Evolutionary conservation across 2,329 filamentous ascomycete species (phyloP).

Genomic region (Cercospora sp.): DNA sequence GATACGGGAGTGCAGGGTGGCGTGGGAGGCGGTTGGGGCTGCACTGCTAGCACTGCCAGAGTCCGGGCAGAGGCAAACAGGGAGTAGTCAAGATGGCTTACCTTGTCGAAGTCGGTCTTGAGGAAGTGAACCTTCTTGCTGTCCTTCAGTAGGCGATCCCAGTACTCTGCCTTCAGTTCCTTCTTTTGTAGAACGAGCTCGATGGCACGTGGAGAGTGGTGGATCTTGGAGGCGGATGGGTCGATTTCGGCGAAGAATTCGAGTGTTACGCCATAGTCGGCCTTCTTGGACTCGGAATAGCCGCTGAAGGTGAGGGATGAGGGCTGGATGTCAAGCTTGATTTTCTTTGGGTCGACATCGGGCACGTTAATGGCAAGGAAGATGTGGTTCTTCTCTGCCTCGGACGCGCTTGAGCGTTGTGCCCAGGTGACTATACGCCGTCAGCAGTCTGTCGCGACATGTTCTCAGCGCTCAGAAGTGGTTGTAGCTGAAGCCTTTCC

Average conservation of each 20-base stretch:
- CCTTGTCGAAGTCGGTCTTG: slow-evolving; percentile 98
- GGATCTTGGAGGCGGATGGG: slow-evolving; percentile 75
- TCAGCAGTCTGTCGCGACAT: slow-evolving; percentile 22
- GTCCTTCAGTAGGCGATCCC: slow-evolving; percentile 92
- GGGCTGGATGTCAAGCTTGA: slow-evolving; percentile 82
- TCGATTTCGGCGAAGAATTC: slow-evolving; percentile 93
- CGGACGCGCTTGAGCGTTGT: slow-evolving; percentile 82
- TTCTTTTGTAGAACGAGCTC: slow-evolving; percentile 96
- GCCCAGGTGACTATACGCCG: slow-evolving; percentile 81
- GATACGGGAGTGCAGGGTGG: slow-evolving; percentile 9
- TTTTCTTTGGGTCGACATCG: slow-evolving; percentile 72
- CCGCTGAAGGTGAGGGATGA: slow-evolving; percentile 78
- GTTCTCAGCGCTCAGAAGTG: background rate
- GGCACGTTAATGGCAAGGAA: slow-evolving; percentile 88
- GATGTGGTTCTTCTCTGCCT: slow-evolving; percentile 87
- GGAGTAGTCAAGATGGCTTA: slow-evolving; percentile 41
- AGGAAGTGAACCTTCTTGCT: slow-evolving; percentile 88
- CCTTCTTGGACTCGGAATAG: slow-evolving; percentile 79
- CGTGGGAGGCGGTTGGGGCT: slow-evolving; percentile 9
- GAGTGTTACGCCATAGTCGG: slow-evolving; percentile 80
- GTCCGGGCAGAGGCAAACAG: slow-evolving; percentile 6
- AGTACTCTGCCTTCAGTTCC: slow-evolving; percentile 90
- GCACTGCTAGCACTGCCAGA: slow-evolving; percentile 10
- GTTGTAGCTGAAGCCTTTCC: background rate
- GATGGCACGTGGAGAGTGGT: slow-evolving; percentile 85